Conservation (phyloP, 306 rosid genomes). For the Vicia sativa region DNA sequence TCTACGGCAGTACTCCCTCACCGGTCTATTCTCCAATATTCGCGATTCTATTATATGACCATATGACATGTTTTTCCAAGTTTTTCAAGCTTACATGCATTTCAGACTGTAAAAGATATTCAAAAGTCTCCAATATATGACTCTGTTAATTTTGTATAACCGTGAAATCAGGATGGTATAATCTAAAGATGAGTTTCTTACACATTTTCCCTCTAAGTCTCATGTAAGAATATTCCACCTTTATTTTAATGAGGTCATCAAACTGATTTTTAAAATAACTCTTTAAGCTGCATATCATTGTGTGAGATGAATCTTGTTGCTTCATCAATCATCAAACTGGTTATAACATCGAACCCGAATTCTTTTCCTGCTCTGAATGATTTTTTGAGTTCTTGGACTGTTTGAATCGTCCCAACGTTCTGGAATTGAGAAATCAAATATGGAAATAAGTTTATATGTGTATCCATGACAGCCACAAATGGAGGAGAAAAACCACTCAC, state of each 20-base stretch:
- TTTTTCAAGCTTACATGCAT: background rate
- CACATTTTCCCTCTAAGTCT: constrained; percentile 12
- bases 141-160: constrained; percentile 8
- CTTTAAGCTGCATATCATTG: constrained; percentile 23
- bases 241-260: constrained; percentile 3
- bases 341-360: constrained; percentile 67
- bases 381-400: constrained; percentile 62
- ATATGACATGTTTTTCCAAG: constrained; percentile 28
- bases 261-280: constrained; percentile 21
- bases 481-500: constrained; percentile 43
- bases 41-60: constrained; percentile 50
- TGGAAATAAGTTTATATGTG: constrained; percentile 1
- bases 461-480: constrained; percentile 10
- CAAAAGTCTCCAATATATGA: constrained; percentile 6
- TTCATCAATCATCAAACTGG: background rate
- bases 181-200: constrained; percentile 7
- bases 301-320: constrained; percentile 7
- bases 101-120: constrained; percentile 22
- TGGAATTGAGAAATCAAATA: constrained; percentile 38
- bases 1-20: constrained; percentile 66
- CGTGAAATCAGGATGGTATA: constrained; percentile 26
- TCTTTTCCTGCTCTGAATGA: constrained; percentile 66
- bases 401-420: constrained; percentile 76
- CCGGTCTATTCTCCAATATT: constrained; percentile 55
- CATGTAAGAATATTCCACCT: constrained; percentile 13